Base-by-base conservation (phyloP, 768 basidiomycete genomes). In the Xerocomellus intermedius region DNA sequence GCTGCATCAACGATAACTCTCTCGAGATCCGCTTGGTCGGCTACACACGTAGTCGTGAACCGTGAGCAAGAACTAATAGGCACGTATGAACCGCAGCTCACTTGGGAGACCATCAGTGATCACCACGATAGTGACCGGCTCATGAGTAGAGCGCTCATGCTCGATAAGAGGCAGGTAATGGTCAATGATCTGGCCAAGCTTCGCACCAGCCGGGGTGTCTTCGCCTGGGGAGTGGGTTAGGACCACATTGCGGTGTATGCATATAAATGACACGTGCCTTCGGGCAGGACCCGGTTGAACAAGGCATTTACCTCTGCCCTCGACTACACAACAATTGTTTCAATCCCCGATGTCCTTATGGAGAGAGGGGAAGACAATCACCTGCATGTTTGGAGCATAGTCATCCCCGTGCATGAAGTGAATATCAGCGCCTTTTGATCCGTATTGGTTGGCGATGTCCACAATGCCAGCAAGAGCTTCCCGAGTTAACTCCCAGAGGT, bases 91-190 rank as follows among this genome's bases (percentile, higher is more conserved):
- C 17, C 13, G 17, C 52, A 58, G 65, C 67, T 69, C 66, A 64
- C 77, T 77, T 1, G 78, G 73, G 4, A 74, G 74, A 45, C 73
- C 69, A 46, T 73, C 73, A 0, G 76, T 76, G 54, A 76, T 72
- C 33, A 77, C 67, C 46, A 77, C 50, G 35, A 75, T 33, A 5
- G 60, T 66, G 30, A 76, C 65, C 2, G 74, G 74, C 37, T 75
- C 73, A n/a, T 74, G 73, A 9, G 44, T 57, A 41, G 58, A 57
- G n/a, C 48, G 52, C 21, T 61, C 64, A 5, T 52, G 42, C 46
- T 76, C 75, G 10, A 74, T 33, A 14, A 59, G 56, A 26, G 66
- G 70, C 14, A 78, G 54, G 54, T 78, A 78, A 17, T 64, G 64
- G 14, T 73, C 41, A 4, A 79, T 58, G 46, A 79, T 55, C 54